Base-by-base conservation (phyloP, 805 yeast genomes). In the Pichia nanzhaoensis region DNA sequence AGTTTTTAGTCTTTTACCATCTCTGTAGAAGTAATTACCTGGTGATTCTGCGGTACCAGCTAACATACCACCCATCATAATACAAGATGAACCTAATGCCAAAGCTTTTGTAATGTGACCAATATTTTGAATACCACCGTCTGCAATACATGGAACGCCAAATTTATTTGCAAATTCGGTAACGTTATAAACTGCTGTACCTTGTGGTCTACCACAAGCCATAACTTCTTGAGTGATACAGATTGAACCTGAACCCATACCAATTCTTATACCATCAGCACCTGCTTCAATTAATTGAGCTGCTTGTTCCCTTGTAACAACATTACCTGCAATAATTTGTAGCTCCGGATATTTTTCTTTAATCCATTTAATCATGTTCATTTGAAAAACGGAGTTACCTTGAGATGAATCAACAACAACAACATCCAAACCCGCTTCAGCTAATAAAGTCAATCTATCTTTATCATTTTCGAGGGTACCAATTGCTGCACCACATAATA, bases 141-240 rank as follows among this genome's bases (percentile, higher is more conserved):
- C 99, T 55, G 99, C 99, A 59, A 93, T 89, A 71, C 96, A 86
- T 65, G 99, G 98, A 55, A 93, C 95, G 66, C 99, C 99, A 64
- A 91, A 93, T 67, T 81, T 78, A 70, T 82, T 83, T 55, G 98
- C 95, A 64, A 93, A 90, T 73, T 91, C 90, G 53, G 93, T 77
- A 45, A 93, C 99, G 55, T 80, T 83, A 77, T 79, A 90, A 45
- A 93, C 98, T 50, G 99, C 99, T 55, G 98, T 89, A 72, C 98
- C 99, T 75, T 93, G 99, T 51, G 99, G 99, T 78, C 99, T 89
- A 72, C 99, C 99, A 73, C 96, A 95, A 43, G 99, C 99, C 99
- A 93, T 93, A 50, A 93, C 99, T 74, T 93, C 99, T 74, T 93
- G 99, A 44, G 99, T 93, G 66, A 93, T 93, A 78, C 99, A 93